A percentile compares a stretch with the other conserved stretches of the same genome.
Evolutionary conservation across 2,329 filamentous ascomycete species (phyloP).

Genomic region (Trichophyton benhamiae): DNA sequence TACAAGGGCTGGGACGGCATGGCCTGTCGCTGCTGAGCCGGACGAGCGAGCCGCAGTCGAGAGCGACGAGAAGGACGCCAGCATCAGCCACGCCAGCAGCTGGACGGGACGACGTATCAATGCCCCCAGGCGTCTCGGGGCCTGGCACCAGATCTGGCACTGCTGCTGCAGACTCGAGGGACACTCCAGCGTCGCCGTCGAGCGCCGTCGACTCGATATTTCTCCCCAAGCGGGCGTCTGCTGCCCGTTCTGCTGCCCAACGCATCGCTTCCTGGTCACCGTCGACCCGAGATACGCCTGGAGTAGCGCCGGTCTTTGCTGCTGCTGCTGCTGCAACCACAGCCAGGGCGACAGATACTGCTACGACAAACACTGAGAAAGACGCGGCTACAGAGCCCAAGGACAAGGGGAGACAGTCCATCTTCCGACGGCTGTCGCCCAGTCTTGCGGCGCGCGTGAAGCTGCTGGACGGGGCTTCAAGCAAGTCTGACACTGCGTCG

Average conservation of each 20-base stretch:
- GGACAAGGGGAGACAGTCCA: conserved; percentile 21
- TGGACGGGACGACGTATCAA: conserved; percentile 6
- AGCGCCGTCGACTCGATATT: background rate
- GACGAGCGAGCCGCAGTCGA: background rate
- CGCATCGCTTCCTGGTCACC: conserved; percentile 12
- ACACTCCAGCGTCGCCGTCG: background rate
- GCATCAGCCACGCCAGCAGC: conserved; percentile 2
- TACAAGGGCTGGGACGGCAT: background rate
- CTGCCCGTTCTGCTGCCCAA: conserved; percentile 9
- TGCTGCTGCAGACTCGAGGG: background rate
- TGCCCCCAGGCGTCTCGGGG: background rate
- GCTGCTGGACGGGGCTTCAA: conserved; percentile 27
- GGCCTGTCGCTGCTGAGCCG: background rate
- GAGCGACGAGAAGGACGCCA: background rate
- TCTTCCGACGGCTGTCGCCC: conserved; percentile 33
- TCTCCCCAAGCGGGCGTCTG: conserved; percentile 12
- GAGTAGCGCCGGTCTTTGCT: too few species aligned
- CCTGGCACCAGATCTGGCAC: background rate
- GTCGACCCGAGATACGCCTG: background rate
- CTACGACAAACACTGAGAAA: background rate
- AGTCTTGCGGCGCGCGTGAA: conserved; percentile 33
- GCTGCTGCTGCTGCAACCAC: background rate
- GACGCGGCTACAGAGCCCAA: conserved; percentile 6
- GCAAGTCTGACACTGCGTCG: conserved; percentile 12
- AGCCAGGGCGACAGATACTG: background rate